Evolutionary conservation across 345 rosid species (phyloP).

Genomic region (Populus euphratica): DNA sequence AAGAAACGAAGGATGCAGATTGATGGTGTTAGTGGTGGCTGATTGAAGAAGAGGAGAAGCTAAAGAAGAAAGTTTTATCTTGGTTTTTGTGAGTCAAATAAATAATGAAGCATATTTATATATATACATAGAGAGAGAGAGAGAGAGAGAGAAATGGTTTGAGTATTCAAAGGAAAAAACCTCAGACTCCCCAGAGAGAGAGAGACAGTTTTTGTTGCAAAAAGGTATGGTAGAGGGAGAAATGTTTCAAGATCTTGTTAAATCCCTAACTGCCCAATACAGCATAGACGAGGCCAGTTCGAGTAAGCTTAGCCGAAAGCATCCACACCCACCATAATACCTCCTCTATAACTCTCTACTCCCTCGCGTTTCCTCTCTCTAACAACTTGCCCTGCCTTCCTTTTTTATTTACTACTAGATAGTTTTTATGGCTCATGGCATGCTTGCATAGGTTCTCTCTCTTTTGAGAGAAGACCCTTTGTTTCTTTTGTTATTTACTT

Average conservation of each 20-base stretch:
- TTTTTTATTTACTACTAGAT: slow-evolving; percentile 12
- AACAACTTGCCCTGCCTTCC: slow-evolving; percentile 39
- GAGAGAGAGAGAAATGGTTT: neutral
- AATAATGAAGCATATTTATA: neutral
- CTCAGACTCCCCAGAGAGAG: slow-evolving; percentile 19
- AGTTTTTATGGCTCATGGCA: slow-evolving; percentile 9
- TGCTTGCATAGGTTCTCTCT: neutral
- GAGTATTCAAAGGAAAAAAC: slow-evolving; percentile 13
- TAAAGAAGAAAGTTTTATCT: slow-evolving; percentile 5
- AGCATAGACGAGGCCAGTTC: slow-evolving; percentile 47
- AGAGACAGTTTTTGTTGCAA: slow-evolving; percentile 11
- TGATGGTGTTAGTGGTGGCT: neutral
- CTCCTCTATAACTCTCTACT: slow-evolving; percentile 16
- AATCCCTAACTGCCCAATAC: slow-evolving; percentile 36
- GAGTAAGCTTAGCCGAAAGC: slow-evolving; percentile 51
- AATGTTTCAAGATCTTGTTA: slow-evolving; percentile 13
- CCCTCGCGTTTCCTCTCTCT: slow-evolving; percentile 29
- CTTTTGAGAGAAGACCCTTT: neutral
- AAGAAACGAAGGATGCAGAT: neutral
- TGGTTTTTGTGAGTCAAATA: neutral
- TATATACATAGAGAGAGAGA: neutral
- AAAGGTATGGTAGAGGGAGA: neutral
- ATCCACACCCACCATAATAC: slow-evolving; percentile 29
- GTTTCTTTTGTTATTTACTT: neutral
- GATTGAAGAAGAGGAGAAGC: neutral